Conservation (phyloP, 768 basidiomycete genomes). For the Paxillus rubicundulus region DNA sequence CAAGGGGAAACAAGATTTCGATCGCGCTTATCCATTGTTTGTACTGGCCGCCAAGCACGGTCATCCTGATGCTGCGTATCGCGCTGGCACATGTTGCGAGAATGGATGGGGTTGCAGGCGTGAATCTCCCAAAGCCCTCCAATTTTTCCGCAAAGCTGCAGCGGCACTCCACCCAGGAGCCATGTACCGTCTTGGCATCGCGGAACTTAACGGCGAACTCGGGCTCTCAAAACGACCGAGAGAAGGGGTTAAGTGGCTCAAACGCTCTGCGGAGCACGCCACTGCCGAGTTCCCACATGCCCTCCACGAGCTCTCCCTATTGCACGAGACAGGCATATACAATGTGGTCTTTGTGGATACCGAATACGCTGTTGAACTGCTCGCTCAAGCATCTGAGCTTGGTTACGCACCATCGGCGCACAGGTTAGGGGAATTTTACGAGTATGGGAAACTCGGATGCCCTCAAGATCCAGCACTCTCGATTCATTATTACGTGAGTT, state of each 20-base stretch:
- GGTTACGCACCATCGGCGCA: slow-evolving; percentile 97
- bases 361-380: slow-evolving; percentile 90
- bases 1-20: slow-evolving; percentile 91
- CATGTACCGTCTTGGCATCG: slow-evolving; percentile 94
- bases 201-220: slow-evolving; percentile 94
- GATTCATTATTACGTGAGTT: slow-evolving; percentile 97
- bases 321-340: slow-evolving; percentile 97
- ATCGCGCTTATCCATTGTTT: slow-evolving; percentile 94
- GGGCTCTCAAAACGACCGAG: slow-evolving; percentile 82
- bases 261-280: slow-evolving; percentile 91
- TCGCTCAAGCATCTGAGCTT: slow-evolving; percentile 93
- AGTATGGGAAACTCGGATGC: slow-evolving; percentile 98
- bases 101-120: slow-evolving; percentile 98
- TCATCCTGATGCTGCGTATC: slow-evolving; percentile 92
- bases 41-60: slow-evolving; percentile 96
- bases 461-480: slow-evolving; percentile 95
- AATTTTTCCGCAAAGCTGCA: slow-evolving; percentile 92
- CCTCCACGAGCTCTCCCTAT: slow-evolving; percentile 86
- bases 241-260: slow-evolving; percentile 99
- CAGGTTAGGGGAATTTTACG: slow-evolving; percentile 96
- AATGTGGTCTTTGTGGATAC: slow-evolving; percentile 97
- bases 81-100: slow-evolving; percentile 96
- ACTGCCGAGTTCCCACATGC: slow-evolving; percentile 97
- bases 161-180: slow-evolving; percentile 91
- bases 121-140: slow-evolving; percentile 86